Base-by-base conservation (phyloP, 225 moss, liverwort and hornwort species). In the Pseudoscleropodium purum region DNA sequence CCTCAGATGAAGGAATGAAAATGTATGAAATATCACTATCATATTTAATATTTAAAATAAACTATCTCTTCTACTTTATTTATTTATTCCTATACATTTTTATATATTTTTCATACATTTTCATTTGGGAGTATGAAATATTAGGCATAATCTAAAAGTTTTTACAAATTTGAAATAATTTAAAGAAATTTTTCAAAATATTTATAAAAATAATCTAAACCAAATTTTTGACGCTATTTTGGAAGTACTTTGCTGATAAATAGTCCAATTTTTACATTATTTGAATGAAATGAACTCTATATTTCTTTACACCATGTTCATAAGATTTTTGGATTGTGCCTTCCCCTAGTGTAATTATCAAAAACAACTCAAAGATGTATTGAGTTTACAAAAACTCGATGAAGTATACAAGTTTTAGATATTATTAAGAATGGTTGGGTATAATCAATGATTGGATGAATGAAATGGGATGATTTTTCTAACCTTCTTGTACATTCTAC, bases 171-270 rank as follows among this genome's bases (percentile, higher is more conserved):
- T 70, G 13, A 70, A 39, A 39, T 39, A 68, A n/a, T 68, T 37
- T 37, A 6, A 37, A 37, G 6, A 20, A 11, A 37, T 37, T n/a
- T n/a, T n/a, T 68, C 7, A 68, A n/a, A 23, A 68, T 21, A 70
- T 70, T 24, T 4, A 24, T 69, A 39, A 70, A 39, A 4, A 39
- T n/a, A 13, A 5, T 13, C 13, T 13, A 39, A 70, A 39, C 12
- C 7, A 70, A 24, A 7, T 1, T 13, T 23, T 16, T n/a, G 0
- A n/a, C 0, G 0, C 13, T 24, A 24, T 13, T 69, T 39, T n/a
- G 2, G n/a, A n/a, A 69, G 2, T 23, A 24, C 7, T n/a, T 70
- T 7, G 21, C 7, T 68, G 12, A 68, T 11, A 68, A 37, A 5
- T 11, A 70, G n/a, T 70, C 11, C 13, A 24, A 39, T 23, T 70